phyloP scores from a whole-genome alignment of 2,329 filamentous ascomycete genomes.

The Bipolaris gigantea region DNA sequence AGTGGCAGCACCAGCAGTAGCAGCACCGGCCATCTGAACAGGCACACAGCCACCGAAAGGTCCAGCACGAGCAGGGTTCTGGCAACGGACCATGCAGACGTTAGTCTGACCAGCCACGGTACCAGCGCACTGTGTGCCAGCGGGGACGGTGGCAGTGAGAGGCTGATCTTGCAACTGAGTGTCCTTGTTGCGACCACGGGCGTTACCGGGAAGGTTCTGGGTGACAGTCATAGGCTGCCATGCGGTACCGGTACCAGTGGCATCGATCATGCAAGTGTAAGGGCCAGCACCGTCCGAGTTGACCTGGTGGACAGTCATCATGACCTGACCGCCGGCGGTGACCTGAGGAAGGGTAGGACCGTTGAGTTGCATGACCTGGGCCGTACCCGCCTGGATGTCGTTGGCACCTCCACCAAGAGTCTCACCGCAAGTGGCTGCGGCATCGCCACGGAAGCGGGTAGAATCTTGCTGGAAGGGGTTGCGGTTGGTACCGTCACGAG shows the following conservation, averaged over 20 bases:
- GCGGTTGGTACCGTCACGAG: slow-evolving; percentile 63
- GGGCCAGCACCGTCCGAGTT: slow-evolving; percentile 68
- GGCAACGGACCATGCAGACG: slow-evolving; percentile 65
- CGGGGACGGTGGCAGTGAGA: slow-evolving; percentile 62
- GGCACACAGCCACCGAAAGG: slow-evolving; percentile 66
- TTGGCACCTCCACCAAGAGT: slow-evolving; percentile 61
- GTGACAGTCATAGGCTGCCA: slow-evolving; percentile 61
- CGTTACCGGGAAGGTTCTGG: slow-evolving; percentile 56
- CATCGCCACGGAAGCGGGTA: slow-evolving; percentile 62
- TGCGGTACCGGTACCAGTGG: slow-evolving; percentile 58
- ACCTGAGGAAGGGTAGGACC: slow-evolving; percentile 63
- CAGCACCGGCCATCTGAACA: slow-evolving; percentile 52
- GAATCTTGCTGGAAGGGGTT: slow-evolving; percentile 66
- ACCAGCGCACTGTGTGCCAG: slow-evolving; percentile 60
- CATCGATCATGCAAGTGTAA: slow-evolving; percentile 66
- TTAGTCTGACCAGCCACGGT: slow-evolving; percentile 61
- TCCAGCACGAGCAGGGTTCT: slow-evolving; percentile 62
- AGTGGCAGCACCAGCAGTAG: slow-evolving; percentile 5
- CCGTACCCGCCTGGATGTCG: slow-evolving; percentile 59
- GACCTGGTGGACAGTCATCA: slow-evolving; percentile 68
- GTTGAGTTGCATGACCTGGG: slow-evolving; percentile 60
- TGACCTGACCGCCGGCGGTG: slow-evolving; percentile 54
- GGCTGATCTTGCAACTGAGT: slow-evolving; percentile 45
- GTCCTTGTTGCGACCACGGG: slow-evolving; percentile 49
- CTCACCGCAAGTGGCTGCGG: slow-evolving; percentile 59